Evolutionary conservation across 2,329 filamentous ascomycete species (phyloP).

Genomic region (Uncinocarpus reesii): DNA sequence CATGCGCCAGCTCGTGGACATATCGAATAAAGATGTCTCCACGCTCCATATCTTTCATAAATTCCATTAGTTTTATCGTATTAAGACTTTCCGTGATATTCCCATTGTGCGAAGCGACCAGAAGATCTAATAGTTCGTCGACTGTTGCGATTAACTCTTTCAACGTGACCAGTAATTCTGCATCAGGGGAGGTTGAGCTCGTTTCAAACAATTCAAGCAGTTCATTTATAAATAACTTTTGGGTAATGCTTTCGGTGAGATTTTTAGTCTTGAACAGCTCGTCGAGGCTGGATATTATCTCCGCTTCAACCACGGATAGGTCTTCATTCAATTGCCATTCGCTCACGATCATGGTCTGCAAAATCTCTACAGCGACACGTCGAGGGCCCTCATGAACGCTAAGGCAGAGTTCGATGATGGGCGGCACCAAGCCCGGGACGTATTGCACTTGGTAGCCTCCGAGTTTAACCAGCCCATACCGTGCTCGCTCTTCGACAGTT

Average conservation of each 20-base stretch:
- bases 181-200: slow-evolving; percentile 47
- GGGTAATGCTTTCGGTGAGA: slow-evolving; percentile 75
- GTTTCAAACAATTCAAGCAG: slow-evolving; percentile 69
- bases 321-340: slow-evolving; percentile 96
- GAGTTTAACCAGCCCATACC: slow-evolving; percentile 72
- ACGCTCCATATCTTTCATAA: slow-evolving; percentile 90
- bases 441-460: slow-evolving; percentile 98
- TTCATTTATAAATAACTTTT: slow-evolving; percentile 86
- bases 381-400: slow-evolving; percentile 89
- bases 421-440: slow-evolving; percentile 79
- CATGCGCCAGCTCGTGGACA: slow-evolving; percentile 75
- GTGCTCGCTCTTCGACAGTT: slow-evolving; percentile 61
- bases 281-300: slow-evolving; percentile 92
- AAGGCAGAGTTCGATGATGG: slow-evolving; percentile 85
- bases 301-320: slow-evolving; percentile 79
- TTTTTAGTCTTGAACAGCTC: slow-evolving; percentile 79
- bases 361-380: slow-evolving; percentile 78
- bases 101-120: slow-evolving; percentile 77
- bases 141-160: slow-evolving; percentile 72
- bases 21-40: slow-evolving; percentile 95
- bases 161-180: slow-evolving; percentile 57
- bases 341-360: slow-evolving; percentile 97
- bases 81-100: slow-evolving; percentile 72
- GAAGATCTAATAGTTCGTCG: slow-evolving; percentile 79
- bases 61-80: slow-evolving; percentile 85